phyloP scores from a whole-genome alignment of 495 filamentous ascomycete genomes.

The Xylaria longipes region DNA sequence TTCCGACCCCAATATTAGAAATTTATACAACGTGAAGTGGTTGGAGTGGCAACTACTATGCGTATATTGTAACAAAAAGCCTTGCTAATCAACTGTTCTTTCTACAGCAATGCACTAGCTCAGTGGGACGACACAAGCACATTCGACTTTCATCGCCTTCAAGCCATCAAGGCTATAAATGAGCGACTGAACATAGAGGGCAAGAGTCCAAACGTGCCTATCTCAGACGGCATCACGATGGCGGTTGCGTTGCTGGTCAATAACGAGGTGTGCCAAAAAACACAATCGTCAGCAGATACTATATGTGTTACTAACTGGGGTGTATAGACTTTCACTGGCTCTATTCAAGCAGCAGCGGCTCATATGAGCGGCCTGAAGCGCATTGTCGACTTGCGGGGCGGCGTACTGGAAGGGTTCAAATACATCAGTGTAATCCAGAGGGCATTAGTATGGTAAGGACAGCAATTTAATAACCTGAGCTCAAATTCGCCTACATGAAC shows the following conservation, averaged over 20 bases:
- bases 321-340: constrained; percentile 38
- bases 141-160: constrained; percentile 41
- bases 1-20: not conserved
- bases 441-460: constrained; percentile 39
- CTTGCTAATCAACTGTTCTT: constrained; percentile 5
- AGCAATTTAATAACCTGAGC: not conserved
- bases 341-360: constrained; percentile 35
- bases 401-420: constrained; percentile 39
- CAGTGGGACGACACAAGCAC: constrained; percentile 41
- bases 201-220: constrained; percentile 35
- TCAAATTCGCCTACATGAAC: constrained; percentile 12
- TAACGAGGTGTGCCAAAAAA: constrained; percentile 33
- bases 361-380: constrained; percentile 41
- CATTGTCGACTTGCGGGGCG: constrained; percentile 40
- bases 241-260: constrained; percentile 41
- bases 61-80: not conserved
- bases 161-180: constrained; percentile 42
- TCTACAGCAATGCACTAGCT: constrained; percentile 34
- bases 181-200: constrained; percentile 41
- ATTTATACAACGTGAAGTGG: not conserved
- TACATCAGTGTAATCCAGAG: constrained; percentile 39
- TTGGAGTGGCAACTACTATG: not conserved
- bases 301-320: not conserved
- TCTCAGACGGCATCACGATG: constrained; percentile 40
- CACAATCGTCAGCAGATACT: not conserved